phyloP scores from a whole-genome alignment of 192 early-diverging fungal species.

The Diversispora epigaea region DNA sequence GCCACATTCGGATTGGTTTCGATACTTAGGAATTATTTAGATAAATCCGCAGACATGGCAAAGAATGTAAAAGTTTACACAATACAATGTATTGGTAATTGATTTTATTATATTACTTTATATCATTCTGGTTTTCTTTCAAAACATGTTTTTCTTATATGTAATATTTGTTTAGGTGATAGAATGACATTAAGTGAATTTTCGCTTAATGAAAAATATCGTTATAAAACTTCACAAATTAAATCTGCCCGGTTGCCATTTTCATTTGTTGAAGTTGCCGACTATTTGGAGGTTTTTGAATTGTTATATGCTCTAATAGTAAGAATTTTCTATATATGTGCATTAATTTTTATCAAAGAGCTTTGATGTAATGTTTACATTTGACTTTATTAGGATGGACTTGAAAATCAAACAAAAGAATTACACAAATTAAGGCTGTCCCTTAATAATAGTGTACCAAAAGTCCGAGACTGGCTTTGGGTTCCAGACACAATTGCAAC shows the following conservation, averaged over 20 bases:
- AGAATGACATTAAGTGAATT: not conserved
- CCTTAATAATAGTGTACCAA: not conserved
- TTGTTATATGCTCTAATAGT: not conserved
- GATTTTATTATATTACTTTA: not conserved
- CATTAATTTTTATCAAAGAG: not conserved
- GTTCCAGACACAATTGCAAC: not conserved
- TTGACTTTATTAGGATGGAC: not conserved
- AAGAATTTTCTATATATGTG: not conserved
- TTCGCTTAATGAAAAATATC: not conserved
- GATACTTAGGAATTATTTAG: not conserved
- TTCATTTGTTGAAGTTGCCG: too few species aligned
- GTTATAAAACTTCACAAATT: not conserved
- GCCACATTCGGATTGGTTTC: not conserved
- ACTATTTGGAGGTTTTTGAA: not conserved
- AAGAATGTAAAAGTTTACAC: not conserved
- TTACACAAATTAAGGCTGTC: not conserved
- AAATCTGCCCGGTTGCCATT: too few species aligned
- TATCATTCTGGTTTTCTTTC: not conserved
- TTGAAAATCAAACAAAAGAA: not conserved
- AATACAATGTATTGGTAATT: not conserved
- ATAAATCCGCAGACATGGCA: not conserved
- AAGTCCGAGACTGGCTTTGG: not conserved
- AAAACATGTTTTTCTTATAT: too few species aligned
- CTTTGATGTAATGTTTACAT: not conserved
- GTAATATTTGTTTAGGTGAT: not conserved